A percentile compares a stretch with the other conserved stretches of the same genome.
These are phyloP conservation scores for Prunus yedoensis DNA, from an alignment of 331 rosid genomes.

Conservation along the genomic window DNA sequence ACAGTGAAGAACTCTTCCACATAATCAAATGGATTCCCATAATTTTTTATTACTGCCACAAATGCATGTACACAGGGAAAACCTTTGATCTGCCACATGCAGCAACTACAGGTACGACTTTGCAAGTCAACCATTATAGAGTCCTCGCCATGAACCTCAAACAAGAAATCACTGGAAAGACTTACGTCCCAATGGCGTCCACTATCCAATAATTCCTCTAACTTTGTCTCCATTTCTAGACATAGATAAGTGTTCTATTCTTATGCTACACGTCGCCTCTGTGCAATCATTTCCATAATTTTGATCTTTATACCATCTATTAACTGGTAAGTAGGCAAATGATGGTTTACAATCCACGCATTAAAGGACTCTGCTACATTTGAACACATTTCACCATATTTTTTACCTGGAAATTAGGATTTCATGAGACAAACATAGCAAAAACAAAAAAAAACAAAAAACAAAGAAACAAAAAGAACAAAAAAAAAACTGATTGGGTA, in stretches of 20 bases:
- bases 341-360: neutral
- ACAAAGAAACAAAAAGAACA: too few relatives aligned
- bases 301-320: neutral
- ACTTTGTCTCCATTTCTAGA: neutral
- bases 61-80: too few relatives aligned
- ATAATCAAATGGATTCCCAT: too few relatives aligned
- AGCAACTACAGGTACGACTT: neutral
- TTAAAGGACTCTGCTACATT: neutral
- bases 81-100: neutral
- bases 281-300: neutral
- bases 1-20: too few relatives aligned
- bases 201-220: neutral
- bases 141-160: neutral
- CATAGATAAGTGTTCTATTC: neutral
- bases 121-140: neutral
- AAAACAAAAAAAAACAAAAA: too few relatives aligned
- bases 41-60: too few relatives aligned
- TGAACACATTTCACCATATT: constrained; percentile 4
- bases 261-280: neutral
- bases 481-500: too few relatives aligned
- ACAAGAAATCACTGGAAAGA: neutral
- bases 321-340: neutral
- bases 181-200: neutral
- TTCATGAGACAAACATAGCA: too few relatives aligned
- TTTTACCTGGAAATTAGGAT: too few relatives aligned